Evolutionary conservation across 306 rosid genomes (phyloP).

Genomic region (Carpinus fangiana): DNA sequence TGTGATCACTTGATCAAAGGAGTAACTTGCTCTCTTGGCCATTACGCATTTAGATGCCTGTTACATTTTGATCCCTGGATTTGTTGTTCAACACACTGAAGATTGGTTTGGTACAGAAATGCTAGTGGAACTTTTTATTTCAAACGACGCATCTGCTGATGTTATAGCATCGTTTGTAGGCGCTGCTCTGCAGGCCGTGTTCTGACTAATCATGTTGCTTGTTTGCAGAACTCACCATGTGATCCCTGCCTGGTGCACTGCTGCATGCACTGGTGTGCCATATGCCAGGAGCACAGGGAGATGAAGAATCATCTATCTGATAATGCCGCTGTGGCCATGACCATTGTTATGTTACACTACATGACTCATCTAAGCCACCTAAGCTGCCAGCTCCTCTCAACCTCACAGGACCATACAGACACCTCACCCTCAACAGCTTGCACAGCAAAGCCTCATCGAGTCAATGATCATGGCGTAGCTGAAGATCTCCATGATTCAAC

Average conservation of each 20-base stretch:
- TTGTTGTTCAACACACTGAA: background rate
- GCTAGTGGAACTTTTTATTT: background rate
- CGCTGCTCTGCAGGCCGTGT: background rate
- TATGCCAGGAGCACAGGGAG: constrained; percentile 63
- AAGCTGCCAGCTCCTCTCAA: too few species aligned
- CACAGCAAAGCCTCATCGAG: too few species aligned
- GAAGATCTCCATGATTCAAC: too few species aligned
- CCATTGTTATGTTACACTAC: constrained; percentile 7
- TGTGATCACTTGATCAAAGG: background rate
- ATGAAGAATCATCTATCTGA: constrained; percentile 51
- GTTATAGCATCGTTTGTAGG: background rate
- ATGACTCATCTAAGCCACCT: too few species aligned
- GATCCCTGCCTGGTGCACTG: constrained; percentile 68
- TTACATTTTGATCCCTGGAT: background rate
- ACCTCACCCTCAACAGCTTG: too few species aligned
- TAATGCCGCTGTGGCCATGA: constrained; percentile 23
- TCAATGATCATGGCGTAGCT: too few species aligned
- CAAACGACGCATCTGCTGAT: background rate
- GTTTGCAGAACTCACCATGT: constrained; percentile 52
- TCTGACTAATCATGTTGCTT: constrained; percentile 9
- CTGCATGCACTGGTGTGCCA: constrained; percentile 56
- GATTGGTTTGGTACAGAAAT: background rate
- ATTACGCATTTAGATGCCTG: background rate
- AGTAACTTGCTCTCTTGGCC: background rate
- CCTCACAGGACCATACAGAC: too few species aligned